phyloP scores from a whole-genome alignment of 257 asterid genomes.

The Mentha longifolia region DNA sequence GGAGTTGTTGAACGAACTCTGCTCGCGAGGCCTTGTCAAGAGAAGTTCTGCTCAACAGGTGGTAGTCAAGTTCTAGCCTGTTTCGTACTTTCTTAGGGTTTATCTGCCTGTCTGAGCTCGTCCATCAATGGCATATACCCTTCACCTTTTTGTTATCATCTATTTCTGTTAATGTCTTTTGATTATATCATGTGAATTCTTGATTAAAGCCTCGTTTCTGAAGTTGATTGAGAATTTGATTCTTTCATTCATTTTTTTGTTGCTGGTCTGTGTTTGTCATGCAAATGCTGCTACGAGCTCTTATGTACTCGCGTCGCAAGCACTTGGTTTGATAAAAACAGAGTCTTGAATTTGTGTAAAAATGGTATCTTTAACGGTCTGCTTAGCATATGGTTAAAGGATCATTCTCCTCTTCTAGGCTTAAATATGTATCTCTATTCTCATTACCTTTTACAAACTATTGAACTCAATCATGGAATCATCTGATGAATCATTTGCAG shows the following conservation, averaged over 20 bases:
- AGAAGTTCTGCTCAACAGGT: slow-evolving; percentile 67
- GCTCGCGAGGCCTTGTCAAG: slow-evolving; percentile 69
- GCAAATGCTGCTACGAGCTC: not conserved
- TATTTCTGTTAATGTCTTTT: not conserved
- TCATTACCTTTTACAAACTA: not conserved
- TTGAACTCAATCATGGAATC: not conserved
- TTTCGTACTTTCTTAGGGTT: not conserved
- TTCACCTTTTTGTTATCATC: not conserved
- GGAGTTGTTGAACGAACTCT: slow-evolving; percentile 67
- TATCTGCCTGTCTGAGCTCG: not conserved
- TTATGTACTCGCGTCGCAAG: too few species aligned
- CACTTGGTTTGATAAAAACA: not conserved
- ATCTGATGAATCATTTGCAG: not conserved
- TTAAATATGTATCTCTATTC: not conserved
- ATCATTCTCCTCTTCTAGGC: not conserved
- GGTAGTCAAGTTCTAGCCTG: slow-evolving; percentile 44
- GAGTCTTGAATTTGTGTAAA: not conserved
- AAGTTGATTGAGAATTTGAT: slow-evolving; percentile 1
- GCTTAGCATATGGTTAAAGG: not conserved
- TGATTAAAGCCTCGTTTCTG: slow-evolving; percentile 22
- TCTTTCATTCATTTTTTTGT: too few species aligned
- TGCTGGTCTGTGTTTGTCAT: slow-evolving; percentile 7
- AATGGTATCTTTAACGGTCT: not conserved
- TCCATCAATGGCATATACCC: not conserved
- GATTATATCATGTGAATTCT: not conserved